A percentile compares a stretch with the other conserved stretches of the same genome.
phyloP scores from a whole-genome alignment of 129 eudicot species.

The Tagetes erecta region DNA sequence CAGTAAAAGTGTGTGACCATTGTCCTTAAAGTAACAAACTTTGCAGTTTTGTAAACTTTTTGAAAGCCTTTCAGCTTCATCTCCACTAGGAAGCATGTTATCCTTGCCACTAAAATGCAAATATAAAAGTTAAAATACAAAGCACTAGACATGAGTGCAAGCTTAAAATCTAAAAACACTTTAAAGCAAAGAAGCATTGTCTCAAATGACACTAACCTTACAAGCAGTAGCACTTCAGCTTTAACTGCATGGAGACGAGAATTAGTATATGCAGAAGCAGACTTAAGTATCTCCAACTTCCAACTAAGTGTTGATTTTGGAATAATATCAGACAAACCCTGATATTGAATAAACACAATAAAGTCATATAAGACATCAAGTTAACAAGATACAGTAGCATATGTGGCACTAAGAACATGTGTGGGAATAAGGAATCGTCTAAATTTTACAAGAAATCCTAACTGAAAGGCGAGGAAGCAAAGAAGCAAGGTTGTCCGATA shows the following conservation, averaged over 20 bases:
- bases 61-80: constrained; percentile 77
- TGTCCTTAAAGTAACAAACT: constrained; percentile 59
- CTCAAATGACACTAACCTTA: constrained; percentile 52
- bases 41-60: constrained; percentile 57
- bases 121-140: constrained; percentile 4
- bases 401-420: neutral
- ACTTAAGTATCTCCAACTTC: constrained; percentile 78
- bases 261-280: constrained; percentile 79
- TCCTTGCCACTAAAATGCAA: constrained; percentile 76
- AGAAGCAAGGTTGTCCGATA: constrained; percentile 58
- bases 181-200: neutral
- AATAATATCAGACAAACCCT: constrained; percentile 78
- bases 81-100: constrained; percentile 68
- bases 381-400: neutral
- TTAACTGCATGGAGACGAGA: constrained; percentile 86
- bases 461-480: constrained; percentile 80
- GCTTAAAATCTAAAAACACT: neutral
- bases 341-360: neutral
- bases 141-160: constrained; percentile 4
- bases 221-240: constrained; percentile 90
- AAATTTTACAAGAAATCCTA: constrained; percentile 31
- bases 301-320: constrained; percentile 80
- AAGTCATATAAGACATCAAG: neutral
- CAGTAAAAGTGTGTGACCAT: constrained; percentile 79
- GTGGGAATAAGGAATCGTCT: neutral